Conservation (phyloP, 2,329 filamentous ascomycete species). For the Diaporthe citriasiana region DNA sequence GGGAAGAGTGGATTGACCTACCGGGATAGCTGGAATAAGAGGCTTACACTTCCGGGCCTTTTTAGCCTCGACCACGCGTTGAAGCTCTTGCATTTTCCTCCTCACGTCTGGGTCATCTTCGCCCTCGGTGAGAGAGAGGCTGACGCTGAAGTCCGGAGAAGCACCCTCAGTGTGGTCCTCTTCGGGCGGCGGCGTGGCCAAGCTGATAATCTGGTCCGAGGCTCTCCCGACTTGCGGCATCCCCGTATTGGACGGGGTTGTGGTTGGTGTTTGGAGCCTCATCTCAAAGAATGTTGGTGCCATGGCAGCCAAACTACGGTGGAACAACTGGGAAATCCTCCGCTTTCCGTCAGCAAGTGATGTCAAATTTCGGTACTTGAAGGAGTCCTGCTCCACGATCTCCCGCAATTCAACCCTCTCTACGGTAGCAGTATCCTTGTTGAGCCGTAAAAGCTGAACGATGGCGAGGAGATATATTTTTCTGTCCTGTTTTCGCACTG, state of each 20-base stretch:
- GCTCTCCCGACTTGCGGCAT: background rate
- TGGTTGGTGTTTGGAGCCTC: background rate
- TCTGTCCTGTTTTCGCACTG: slow-evolving; percentile 15
- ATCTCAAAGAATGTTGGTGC: background rate
- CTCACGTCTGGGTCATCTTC: slow-evolving; percentile 38
- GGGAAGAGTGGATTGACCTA: background rate
- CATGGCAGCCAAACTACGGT: slow-evolving; percentile 2
- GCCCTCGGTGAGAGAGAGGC: background rate
- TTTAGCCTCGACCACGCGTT: slow-evolving; percentile 24
- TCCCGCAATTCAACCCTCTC: slow-evolving; percentile 25
- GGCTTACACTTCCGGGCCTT: slow-evolving; percentile 12
- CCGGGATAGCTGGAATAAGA: slow-evolving; percentile 8
- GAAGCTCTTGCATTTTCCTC: slow-evolving; percentile 6
- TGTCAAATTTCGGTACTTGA: slow-evolving; percentile 37
- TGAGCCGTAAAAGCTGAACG: slow-evolving; percentile 17
- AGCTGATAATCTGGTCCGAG: background rate
- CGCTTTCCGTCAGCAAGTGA: slow-evolving; percentile 8
- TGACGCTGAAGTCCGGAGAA: background rate
- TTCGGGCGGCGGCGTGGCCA: slow-evolving; percentile 15
- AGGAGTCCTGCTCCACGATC: slow-evolving; percentile 33
- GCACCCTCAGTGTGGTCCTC: background rate
- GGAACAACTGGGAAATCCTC: slow-evolving; percentile 16
- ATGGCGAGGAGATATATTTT: slow-evolving; percentile 33
- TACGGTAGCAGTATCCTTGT: background rate
- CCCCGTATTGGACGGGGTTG: background rate